A percentile compares a stretch with the other conserved stretches of the same genome.
phyloP scores from a whole-genome alignment of 805 yeast genomes.

The Lipomyces orientalis region DNA sequence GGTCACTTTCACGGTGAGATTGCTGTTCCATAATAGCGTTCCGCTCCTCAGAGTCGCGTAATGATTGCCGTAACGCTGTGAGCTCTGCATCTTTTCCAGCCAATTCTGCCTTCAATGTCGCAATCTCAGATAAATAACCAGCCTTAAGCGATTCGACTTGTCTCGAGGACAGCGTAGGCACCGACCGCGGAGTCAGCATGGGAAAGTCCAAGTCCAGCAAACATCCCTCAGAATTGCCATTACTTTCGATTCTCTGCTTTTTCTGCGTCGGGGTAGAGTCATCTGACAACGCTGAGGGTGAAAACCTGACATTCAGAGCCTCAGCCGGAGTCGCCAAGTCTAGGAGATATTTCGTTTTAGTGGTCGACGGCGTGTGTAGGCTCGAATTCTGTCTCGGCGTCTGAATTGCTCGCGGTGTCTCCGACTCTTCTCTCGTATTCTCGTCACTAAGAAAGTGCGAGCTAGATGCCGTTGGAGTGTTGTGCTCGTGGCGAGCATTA shows the following conservation, averaged over 20 bases:
- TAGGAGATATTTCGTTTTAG: slow-evolving; percentile 1
- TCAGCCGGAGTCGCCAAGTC: slow-evolving; percentile 9
- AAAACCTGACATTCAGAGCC: neutral
- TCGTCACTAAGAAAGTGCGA: neutral
- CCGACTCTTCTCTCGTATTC: neutral
- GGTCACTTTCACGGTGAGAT: slow-evolving; percentile 18
- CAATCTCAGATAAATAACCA: slow-evolving; percentile 19
- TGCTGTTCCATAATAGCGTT: slow-evolving; percentile 17
- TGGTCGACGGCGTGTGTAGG: neutral
- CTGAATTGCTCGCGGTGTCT: neutral
- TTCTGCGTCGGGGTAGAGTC: slow-evolving; percentile 1
- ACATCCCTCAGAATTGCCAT: neutral
- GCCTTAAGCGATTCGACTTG: slow-evolving; percentile 25
- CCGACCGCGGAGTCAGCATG: slow-evolving; percentile 19
- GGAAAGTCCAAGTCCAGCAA: slow-evolving; percentile 20
- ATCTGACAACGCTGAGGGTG: neutral
- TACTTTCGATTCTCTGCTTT: neutral
- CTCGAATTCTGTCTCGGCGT: neutral
- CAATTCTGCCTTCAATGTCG: slow-evolving; percentile 15
- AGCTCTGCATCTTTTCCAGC: slow-evolving; percentile 22
- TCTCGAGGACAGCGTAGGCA: slow-evolving; percentile 19
- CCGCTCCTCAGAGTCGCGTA: slow-evolving; percentile 24
- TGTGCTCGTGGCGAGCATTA: neutral
- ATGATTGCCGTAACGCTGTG: slow-evolving; percentile 10
- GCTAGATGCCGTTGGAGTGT: neutral